These are phyloP conservation scores for Fusarium nelsonii DNA, from an alignment of 2,329 filamentous ascomycete species.

Conservation along the genomic window DNA sequence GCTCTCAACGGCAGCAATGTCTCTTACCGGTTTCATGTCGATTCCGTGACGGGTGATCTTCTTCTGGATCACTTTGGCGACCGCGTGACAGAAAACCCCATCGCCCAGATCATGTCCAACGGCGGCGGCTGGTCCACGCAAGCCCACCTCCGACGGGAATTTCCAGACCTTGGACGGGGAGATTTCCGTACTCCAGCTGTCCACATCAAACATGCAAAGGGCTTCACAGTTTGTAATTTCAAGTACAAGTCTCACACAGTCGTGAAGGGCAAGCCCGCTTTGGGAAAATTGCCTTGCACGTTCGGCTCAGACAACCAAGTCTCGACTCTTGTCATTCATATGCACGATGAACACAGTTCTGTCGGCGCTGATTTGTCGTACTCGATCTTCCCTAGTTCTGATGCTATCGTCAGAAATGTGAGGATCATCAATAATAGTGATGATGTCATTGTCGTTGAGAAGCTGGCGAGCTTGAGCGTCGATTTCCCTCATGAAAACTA, in stretches of 20 bases:
- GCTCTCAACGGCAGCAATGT: conserved; percentile 67
- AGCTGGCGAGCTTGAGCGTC: conserved; percentile 70
- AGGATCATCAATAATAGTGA: conserved; percentile 70
- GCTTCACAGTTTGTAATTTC: conserved; percentile 70
- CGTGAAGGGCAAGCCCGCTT: conserved; percentile 65
- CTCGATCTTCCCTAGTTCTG: conserved; percentile 71
- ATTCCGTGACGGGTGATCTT: conserved; percentile 67
- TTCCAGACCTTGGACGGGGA: conserved; percentile 72
- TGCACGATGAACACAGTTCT: conserved; percentile 70
- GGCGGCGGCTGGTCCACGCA: conserved; percentile 65
- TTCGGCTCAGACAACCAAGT: conserved; percentile 69
- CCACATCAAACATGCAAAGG: conserved; percentile 68
- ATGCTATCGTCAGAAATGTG: conserved; percentile 72
- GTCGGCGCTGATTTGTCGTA: conserved; percentile 71
- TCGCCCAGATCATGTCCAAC: conserved; percentile 55
- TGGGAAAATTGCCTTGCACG: conserved; percentile 69
- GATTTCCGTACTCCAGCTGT: conserved; percentile 73
- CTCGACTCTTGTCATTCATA: conserved; percentile 67
- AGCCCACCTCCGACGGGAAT: conserved; percentile 69
- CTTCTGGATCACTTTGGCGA: conserved; percentile 72
- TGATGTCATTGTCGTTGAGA: conserved; percentile 64
- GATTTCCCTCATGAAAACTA: conserved; percentile 71
- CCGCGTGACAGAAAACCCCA: conserved; percentile 62
- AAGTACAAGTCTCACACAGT: conserved; percentile 69
- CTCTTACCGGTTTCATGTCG: conserved; percentile 74